Percentiles rank a stretch among this genome's conserved stretches.
Evolutionary conservation across 2,329 filamentous ascomycete species (phyloP).

Genomic region (Dryadomyces sulphureus): DNA sequence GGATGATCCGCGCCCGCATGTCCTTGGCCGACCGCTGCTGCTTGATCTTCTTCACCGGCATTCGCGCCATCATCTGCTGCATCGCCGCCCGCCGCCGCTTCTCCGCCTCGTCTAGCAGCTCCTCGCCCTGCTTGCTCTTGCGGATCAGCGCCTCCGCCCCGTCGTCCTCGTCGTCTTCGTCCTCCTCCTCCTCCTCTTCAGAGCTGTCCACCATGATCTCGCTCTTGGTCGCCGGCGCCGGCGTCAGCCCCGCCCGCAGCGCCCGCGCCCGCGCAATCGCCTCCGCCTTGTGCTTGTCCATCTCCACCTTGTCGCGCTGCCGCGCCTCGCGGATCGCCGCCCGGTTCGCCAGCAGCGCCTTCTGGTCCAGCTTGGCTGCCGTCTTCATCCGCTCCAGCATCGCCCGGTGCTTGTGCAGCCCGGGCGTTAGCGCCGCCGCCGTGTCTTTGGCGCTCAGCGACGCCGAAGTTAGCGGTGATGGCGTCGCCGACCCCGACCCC

Average conservation of each 20-base stretch:
- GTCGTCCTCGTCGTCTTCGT: slow-evolving; percentile 52
- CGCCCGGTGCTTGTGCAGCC: slow-evolving; percentile 28
- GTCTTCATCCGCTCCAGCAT: slow-evolving; percentile 30
- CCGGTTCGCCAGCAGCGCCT: slow-evolving; percentile 23
- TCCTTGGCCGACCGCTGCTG: slow-evolving; percentile 75
- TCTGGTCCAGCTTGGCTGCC: slow-evolving; percentile 22
- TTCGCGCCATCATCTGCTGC: slow-evolving; percentile 31
- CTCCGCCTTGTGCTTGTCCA: slow-evolving; percentile 55
- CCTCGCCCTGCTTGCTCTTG: slow-evolving; percentile 29
- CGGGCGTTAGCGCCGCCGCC: slow-evolving; percentile 26
- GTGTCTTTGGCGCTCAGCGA: slow-evolving; percentile 29
- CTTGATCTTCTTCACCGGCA: slow-evolving; percentile 73
- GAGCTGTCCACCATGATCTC: slow-evolving; percentile 85
- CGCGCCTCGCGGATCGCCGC: slow-evolving; percentile 58
- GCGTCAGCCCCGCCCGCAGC: slow-evolving; percentile 38
- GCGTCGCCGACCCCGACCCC: not conserved
- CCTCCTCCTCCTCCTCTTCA: slow-evolving; percentile 61
- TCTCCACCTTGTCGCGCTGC: slow-evolving; percentile 59
- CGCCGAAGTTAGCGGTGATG: not conserved
- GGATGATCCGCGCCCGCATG: slow-evolving; percentile 82
- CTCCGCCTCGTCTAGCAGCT: slow-evolving; percentile 33
- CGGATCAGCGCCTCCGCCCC: slow-evolving; percentile 32
- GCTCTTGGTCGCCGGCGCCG: slow-evolving; percentile 54
- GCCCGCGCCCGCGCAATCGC: slow-evolving; percentile 56
- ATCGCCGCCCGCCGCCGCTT: slow-evolving; percentile 34